phyloP scores from a whole-genome alignment of 73 alveolate species.

The Paramecium caudatum region DNA sequence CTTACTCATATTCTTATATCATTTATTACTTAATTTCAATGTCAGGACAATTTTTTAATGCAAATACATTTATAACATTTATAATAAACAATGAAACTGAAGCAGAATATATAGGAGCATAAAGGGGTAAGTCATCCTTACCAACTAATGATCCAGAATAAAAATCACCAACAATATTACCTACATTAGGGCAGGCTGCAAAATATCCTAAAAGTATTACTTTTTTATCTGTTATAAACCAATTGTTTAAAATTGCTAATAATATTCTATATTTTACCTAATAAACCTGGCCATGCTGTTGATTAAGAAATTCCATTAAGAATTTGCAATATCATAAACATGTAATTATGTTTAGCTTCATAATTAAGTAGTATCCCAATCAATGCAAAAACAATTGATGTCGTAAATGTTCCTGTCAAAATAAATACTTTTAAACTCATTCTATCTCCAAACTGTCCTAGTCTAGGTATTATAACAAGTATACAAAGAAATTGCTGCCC shows the following conservation, averaged over 20 bases:
- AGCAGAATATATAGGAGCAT: constrained; percentile 19
- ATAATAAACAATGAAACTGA: neutral
- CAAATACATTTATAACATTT: neutral
- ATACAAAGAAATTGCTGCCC: constrained; percentile 41
- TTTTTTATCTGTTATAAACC: constrained; percentile 21
- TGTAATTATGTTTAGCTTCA: constrained; percentile 12
- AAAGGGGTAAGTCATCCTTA: neutral
- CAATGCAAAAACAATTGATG: neutral
- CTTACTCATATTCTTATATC: neutral
- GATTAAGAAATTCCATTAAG: constrained; percentile 27
- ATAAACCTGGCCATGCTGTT: constrained; percentile 64
- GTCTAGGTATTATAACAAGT: neutral
- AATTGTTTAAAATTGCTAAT: constrained; percentile 38
- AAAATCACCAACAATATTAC: constrained; percentile 48
- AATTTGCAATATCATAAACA: neutral
- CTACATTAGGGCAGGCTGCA: constrained; percentile 56
- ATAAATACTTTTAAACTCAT: constrained; percentile 44
- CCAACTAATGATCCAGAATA: neutral
- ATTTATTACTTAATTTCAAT: neutral
- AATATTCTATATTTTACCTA: neutral
- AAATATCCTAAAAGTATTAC: constrained; percentile 52
- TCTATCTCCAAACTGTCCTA: constrained; percentile 51
- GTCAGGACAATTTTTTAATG: neutral
- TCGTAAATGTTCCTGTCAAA: constrained; percentile 25
- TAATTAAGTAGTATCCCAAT: constrained; percentile 1